These are phyloP conservation scores for Claviceps sp. DNA, from an alignment of 2,329 filamentous ascomycete genomes.

Conservation along the genomic window DNA sequence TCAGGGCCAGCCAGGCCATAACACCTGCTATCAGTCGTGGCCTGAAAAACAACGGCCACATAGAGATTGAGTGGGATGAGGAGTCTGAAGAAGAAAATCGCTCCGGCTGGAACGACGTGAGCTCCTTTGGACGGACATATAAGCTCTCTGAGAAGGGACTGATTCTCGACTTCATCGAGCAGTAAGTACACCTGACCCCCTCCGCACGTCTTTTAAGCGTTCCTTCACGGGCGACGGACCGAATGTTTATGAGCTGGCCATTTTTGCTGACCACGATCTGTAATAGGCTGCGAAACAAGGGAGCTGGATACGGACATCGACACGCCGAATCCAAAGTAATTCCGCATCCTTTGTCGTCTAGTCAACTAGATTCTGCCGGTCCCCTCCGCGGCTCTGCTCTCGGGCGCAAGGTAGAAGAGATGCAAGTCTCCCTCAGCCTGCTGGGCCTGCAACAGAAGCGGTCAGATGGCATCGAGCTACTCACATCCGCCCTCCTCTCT, in stretches of 20 bases:
- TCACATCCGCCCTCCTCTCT: conserved; percentile 45
- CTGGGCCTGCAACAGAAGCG: conserved; percentile 39
- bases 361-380: conserved; percentile 7
- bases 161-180: conserved; percentile 58
- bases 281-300: conserved; percentile 22
- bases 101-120: conserved; percentile 41
- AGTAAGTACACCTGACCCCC: conserved; percentile 27
- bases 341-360: conserved; percentile 14
- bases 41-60: conserved; percentile 54
- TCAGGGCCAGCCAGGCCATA: conserved; percentile 40
- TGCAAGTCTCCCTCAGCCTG: conserved; percentile 54
- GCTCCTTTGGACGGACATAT: conserved; percentile 51
- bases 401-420: conserved; percentile 40
- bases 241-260: neutral
- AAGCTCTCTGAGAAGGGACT: conserved; percentile 51
- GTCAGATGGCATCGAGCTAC: conserved; percentile 35
- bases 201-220: neutral
- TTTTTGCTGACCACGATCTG: conserved; percentile 7
- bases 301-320: conserved; percentile 23
- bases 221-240: too few species aligned
- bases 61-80: conserved; percentile 52
- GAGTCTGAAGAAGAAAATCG: conserved; percentile 43
- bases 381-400: conserved; percentile 21
- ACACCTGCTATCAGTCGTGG: conserved; percentile 46
- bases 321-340: conserved; percentile 18